Conservation (phyloP, 164 flowering plant species). For the Brasenia schreberi region DNA sequence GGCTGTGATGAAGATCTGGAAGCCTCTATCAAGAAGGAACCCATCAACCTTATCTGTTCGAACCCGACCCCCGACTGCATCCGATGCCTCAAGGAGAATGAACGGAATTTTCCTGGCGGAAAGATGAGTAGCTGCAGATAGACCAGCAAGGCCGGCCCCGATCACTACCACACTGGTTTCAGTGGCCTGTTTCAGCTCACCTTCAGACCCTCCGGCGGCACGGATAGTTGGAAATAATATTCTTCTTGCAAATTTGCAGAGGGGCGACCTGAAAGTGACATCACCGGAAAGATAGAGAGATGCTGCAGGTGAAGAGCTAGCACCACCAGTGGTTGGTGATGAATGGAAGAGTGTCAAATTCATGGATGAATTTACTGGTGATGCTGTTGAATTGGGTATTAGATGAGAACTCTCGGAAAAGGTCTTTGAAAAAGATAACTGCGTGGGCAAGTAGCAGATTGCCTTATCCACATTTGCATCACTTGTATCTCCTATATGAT, state of each 20-base stretch:
- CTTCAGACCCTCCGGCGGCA: not conserved
- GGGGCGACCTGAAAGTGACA: not conserved
- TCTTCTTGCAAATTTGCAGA: not conserved
- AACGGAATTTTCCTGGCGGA: slow-evolving; percentile 48
- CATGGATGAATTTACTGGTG: not conserved
- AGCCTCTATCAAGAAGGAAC: slow-evolving; percentile 81
- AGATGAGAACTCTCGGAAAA: not conserved
- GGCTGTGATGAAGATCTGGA: slow-evolving; percentile 92
- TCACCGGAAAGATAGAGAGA: not conserved
- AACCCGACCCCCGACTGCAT: slow-evolving; percentile 86
- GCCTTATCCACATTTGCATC: not conserved
- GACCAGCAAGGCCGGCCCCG: slow-evolving; percentile 92
- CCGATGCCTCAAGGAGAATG: slow-evolving; percentile 75
- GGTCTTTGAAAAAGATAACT: not conserved
- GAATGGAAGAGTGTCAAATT: not conserved
- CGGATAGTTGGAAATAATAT: not conserved
- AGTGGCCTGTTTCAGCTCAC: not conserved
- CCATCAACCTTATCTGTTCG: slow-evolving; percentile 73
- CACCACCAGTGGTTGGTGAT: not conserved
- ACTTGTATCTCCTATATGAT: not conserved
- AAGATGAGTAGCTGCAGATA: slow-evolving; percentile 80
- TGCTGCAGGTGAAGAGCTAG: not conserved
- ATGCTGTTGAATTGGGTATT: not conserved
- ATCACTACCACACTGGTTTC: slow-evolving; percentile 44
- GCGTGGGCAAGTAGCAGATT: not conserved